Evolutionary conservation across 2,329 filamentous ascomycete genomes (phyloP).

Genomic region (Arthrobotrys pseudoclavata): DNA sequence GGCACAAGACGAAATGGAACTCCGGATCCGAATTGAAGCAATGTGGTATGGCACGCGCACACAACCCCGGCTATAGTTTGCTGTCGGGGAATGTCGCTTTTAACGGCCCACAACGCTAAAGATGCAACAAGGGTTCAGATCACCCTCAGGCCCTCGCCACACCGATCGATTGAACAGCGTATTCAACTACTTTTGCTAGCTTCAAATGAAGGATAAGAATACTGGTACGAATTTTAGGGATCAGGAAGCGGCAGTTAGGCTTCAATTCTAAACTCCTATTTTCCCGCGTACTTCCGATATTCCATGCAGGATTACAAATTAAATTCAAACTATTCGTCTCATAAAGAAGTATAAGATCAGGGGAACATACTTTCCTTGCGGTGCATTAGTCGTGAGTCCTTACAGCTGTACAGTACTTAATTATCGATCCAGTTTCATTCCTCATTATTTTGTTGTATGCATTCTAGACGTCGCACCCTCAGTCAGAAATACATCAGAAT

Average conservation of each 20-base stretch:
- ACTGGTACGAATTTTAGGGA: neutral
- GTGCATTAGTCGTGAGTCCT: neutral
- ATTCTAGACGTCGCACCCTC: neutral
- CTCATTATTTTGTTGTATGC: neutral
- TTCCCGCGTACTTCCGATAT: neutral
- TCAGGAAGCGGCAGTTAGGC: neutral
- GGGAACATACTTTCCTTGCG: neutral
- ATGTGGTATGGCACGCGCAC: too few relatives aligned
- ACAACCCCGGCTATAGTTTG: too few relatives aligned
- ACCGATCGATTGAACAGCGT: neutral
- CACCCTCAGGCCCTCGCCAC: neutral
- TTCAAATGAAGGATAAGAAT: neutral
- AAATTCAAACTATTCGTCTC: neutral
- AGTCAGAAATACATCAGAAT: conserved; percentile 22
- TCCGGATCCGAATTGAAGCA: neutral
- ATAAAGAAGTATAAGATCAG: neutral
- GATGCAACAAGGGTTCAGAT: conserved; percentile 5
- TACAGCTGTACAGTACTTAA: neutral
- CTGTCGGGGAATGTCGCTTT: conserved; percentile 51
- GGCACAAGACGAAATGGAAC: too few relatives aligned
- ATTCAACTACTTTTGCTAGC: neutral
- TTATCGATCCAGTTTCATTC: neutral
- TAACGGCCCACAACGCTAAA: conserved; percentile 49
- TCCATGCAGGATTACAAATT: neutral
- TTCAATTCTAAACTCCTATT: neutral